phyloP scores from a whole-genome alignment of 2,329 filamentous ascomycete species.

The Aspergillus viridinutans region DNA sequence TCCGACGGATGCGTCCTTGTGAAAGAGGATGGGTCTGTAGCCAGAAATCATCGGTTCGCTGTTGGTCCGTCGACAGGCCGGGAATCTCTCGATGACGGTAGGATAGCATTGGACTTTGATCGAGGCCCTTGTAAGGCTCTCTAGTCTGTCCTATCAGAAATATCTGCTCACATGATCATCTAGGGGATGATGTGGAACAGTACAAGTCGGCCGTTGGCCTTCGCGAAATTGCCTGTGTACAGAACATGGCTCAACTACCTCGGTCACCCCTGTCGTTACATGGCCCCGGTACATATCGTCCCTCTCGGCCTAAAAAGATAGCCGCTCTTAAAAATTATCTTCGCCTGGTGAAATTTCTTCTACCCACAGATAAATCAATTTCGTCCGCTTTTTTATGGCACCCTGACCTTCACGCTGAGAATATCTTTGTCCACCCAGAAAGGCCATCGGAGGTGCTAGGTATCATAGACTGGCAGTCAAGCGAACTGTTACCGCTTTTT shows the following conservation, averaged over 20 bases:
- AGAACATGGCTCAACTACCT: constrained; percentile 26
- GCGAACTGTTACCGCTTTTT: constrained; percentile 31
- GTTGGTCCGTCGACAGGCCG: constrained; percentile 36
- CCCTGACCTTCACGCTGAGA: constrained; percentile 36
- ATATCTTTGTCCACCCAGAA: constrained; percentile 21
- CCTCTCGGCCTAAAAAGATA: constrained; percentile 31
- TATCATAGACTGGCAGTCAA: constrained; percentile 28
- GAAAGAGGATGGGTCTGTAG: constrained; percentile 18
- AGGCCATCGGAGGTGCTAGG: constrained; percentile 15
- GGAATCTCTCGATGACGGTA: constrained; percentile 28
- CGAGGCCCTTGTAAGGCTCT: constrained; percentile 10
- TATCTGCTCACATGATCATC: constrained; percentile 8
- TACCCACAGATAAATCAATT: constrained; percentile 24
- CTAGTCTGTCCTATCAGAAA: neutral
- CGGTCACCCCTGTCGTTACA: constrained; percentile 29
- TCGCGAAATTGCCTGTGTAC: constrained; percentile 30
- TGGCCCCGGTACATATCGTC: constrained; percentile 35
- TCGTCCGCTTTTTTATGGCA: constrained; percentile 31
- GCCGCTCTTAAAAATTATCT: constrained; percentile 28
- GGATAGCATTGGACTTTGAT: constrained; percentile 14
- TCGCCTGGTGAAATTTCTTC: constrained; percentile 21
- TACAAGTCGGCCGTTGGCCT: constrained; percentile 31
- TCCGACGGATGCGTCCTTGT: no score
- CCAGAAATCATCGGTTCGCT: constrained; percentile 25
- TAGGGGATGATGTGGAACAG: constrained; percentile 12